phyloP scores from a whole-genome alignment of 768 basidiomycete species.

The Hortiboletus campestris region DNA sequence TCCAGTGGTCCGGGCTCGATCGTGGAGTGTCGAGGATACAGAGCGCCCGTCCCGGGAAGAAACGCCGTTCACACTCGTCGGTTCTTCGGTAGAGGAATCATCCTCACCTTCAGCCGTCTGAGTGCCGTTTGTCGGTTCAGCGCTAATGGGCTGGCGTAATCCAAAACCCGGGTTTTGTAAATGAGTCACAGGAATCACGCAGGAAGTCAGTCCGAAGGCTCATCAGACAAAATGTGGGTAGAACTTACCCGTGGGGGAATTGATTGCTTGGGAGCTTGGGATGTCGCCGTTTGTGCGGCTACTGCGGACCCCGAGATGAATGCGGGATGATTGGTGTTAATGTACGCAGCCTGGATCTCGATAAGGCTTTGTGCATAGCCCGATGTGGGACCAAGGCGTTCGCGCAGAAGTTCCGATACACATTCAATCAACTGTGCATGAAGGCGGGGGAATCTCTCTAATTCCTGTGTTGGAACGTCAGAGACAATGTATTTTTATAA shows the following conservation, averaged over 20 bases:
- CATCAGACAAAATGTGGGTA: conserved; percentile 8
- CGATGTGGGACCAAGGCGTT: conserved; percentile 93
- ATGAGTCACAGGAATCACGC: conserved; percentile 15
- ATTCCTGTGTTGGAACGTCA: conserved; percentile 55
- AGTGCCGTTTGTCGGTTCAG: conserved; percentile 60
- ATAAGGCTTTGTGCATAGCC: conserved; percentile 97
- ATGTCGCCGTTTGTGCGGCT: conserved; percentile 49
- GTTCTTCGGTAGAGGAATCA: conserved; percentile 58
- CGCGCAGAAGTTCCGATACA: conserved; percentile 93
- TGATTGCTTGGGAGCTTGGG: conserved; percentile 42
- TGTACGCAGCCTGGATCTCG: conserved; percentile 96
- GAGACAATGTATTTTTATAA: conserved; percentile 2
- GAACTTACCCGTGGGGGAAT: conserved; percentile 53
- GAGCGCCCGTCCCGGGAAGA: conserved; percentile 61
- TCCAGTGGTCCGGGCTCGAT: conserved; percentile 57
- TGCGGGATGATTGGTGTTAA: conserved; percentile 98
- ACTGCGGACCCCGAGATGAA: conserved; percentile 80
- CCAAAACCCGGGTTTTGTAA: not conserved
- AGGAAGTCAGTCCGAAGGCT: conserved; percentile 9
- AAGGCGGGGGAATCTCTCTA: conserved; percentile 91
- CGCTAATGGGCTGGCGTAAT: conserved; percentile 53
- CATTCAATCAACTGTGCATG: conserved; percentile 94
- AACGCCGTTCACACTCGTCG: conserved; percentile 51
- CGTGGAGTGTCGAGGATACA: conserved; percentile 73
- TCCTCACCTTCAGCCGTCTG: conserved; percentile 59